These are phyloP conservation scores for Trapa incisa DNA, from an alignment of 345 rosid genomes.

Conservation along the genomic window DNA sequence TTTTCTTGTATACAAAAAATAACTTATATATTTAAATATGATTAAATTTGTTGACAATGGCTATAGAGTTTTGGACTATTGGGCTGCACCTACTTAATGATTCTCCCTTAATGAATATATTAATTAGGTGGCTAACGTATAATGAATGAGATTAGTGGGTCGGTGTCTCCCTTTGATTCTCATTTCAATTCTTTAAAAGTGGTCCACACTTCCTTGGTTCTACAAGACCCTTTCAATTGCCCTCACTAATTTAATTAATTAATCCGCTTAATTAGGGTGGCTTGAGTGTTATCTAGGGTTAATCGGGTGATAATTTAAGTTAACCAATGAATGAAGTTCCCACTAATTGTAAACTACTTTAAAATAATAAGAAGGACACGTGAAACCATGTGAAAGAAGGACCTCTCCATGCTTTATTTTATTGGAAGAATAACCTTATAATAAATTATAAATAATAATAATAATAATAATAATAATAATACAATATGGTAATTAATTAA, in stretches of 20 bases:
- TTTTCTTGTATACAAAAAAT: too few species aligned
- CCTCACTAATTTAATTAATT: not conserved
- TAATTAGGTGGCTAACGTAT: not conserved
- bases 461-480: not conserved
- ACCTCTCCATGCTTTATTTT: conserved; percentile 37
- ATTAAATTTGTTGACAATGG: not conserved
- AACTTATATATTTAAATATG: too few species aligned
- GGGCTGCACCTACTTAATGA: conserved; percentile 20
- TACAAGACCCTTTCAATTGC: conserved; percentile 26
- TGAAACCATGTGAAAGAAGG: conserved; percentile 50
- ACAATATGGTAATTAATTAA: not conserved
- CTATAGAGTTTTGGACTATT: conserved; percentile 12
- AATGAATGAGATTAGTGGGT: not conserved
- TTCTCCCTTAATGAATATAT: conserved; percentile 27
- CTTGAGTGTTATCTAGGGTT: not conserved
- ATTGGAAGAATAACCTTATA: not conserved
- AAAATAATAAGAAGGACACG: conserved; percentile 22
- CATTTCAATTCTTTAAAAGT: not conserved
- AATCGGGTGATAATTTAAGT: not conserved
- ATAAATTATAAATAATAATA: not conserved
- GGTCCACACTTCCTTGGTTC: conserved; percentile 35
- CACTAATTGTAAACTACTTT: not conserved
- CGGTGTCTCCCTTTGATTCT: not conserved
- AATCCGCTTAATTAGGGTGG: not conserved
- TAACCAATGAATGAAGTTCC: not conserved